phyloP scores from a whole-genome alignment of 495 filamentous ascomycete species.

The Neurospora cerealis region DNA sequence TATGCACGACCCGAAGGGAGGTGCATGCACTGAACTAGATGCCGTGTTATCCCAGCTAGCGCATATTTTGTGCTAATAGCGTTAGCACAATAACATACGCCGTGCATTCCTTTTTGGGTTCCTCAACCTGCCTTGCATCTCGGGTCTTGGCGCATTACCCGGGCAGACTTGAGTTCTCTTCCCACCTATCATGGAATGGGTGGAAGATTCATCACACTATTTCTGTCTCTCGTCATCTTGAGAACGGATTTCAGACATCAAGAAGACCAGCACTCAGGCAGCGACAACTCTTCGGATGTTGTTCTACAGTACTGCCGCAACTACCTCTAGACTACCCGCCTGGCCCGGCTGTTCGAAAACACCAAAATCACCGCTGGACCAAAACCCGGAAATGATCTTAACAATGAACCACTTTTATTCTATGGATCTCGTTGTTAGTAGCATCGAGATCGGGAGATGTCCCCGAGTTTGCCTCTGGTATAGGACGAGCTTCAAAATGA shows the following conservation, averaged over 20 bases:
- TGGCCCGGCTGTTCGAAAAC: background rate
- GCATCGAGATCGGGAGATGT: no score
- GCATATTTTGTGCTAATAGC: no score
- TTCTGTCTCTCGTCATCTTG: no score
- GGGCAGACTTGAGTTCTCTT: background rate
- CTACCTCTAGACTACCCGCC: no score
- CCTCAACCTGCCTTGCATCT: background rate
- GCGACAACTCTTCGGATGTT: background rate
- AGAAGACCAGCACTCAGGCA: background rate
- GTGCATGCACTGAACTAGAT: background rate
- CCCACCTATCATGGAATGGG: background rate
- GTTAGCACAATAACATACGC: background rate
- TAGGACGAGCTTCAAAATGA: background rate
- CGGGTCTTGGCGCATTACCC: background rate
- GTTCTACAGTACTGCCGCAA: background rate
- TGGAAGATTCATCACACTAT: background rate
- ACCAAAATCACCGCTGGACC: background rate
- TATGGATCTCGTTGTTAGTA: no score
- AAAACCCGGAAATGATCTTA: no score
- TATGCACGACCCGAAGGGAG: background rate
- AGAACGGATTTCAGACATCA: no score
- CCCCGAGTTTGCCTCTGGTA: background rate
- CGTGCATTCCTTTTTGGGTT: background rate
- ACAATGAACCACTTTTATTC: background rate
- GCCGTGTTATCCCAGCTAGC: background rate